These are phyloP conservation scores for Pestalotiopsis sp. DNA, from an alignment of 2,329 filamentous ascomycete species.

Conservation along the genomic window DNA sequence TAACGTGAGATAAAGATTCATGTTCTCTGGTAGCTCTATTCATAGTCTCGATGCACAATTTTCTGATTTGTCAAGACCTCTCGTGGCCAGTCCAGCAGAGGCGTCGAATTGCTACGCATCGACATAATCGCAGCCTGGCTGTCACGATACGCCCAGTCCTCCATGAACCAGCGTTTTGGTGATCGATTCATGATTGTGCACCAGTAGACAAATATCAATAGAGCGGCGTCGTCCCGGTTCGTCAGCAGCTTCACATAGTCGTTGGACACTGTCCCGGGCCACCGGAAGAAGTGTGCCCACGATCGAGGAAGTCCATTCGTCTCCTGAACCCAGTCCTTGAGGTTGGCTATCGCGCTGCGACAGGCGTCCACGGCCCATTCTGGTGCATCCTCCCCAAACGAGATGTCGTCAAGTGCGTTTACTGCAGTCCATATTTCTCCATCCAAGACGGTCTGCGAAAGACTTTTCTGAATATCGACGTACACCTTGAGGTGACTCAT, in stretches of 20 bases:
- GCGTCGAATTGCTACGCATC: constrained; percentile 4
- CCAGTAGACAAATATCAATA: constrained; percentile 26
- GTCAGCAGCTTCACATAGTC: constrained; percentile 22
- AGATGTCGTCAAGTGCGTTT: not conserved
- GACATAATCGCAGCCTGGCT: constrained; percentile 20
- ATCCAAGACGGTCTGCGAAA: not conserved
- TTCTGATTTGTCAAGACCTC: not conserved
- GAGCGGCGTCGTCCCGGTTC: constrained; percentile 19
- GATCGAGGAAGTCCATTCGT: constrained; percentile 18
- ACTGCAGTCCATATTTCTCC: not conserved
- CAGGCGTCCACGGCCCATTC: constrained; percentile 11
- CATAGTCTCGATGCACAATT: not conserved
- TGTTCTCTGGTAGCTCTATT: not conserved
- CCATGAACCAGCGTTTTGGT: constrained; percentile 25
- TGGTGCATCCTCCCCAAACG: not conserved
- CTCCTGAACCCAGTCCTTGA: constrained; percentile 21
- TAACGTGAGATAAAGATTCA: not conserved
- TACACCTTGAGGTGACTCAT: constrained; percentile 17
- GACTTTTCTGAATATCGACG: constrained; percentile 10
- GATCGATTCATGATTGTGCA: constrained; percentile 25
- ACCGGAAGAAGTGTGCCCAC: constrained; percentile 25
- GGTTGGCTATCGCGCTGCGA: constrained; percentile 15
- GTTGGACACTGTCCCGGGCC: constrained; percentile 23
- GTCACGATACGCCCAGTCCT: constrained; percentile 23
- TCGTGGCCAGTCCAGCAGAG: constrained; percentile 7